These are phyloP conservation scores for Linnemannia schmuckeri DNA, from an alignment of 192 early-diverging fungal genomes.

Conservation along the genomic window DNA sequence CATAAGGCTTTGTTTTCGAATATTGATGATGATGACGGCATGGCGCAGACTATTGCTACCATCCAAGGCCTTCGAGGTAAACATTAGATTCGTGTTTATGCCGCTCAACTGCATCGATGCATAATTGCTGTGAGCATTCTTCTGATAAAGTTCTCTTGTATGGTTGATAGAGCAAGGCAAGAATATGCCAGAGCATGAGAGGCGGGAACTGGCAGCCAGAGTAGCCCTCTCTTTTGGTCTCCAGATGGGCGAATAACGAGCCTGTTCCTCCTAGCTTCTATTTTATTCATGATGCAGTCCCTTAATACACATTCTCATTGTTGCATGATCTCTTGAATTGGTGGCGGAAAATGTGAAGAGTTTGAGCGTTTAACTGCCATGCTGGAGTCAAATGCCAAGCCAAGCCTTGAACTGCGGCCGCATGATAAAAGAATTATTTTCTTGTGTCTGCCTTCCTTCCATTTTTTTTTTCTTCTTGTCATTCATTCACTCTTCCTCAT, in stretches of 20 bases:
- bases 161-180: conserved; percentile 63
- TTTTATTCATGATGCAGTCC: no score
- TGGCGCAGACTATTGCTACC: conserved; percentile 62
- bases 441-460: neutral
- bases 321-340: no score
- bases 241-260: conserved; percentile 41
- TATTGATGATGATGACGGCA: conserved; percentile 66
- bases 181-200: conserved; percentile 64
- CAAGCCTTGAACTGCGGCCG: no score
- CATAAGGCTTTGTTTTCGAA: conserved; percentile 59
- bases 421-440: neutral
- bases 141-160: neutral
- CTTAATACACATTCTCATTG: no score
- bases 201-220: conserved; percentile 65
- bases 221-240: conserved; percentile 70
- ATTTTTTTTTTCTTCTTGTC: neutral
- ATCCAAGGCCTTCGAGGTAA: conserved; percentile 67
- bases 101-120: neutral
- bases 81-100: neutral
- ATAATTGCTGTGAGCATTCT: neutral
- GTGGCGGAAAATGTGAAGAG: no score
- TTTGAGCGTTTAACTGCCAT: no score
- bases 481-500: neutral
- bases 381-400: no score
- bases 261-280: no score